phyloP scores from a whole-genome alignment of 108 stramenopile species.

The Schizochytrium sp. region DNA sequence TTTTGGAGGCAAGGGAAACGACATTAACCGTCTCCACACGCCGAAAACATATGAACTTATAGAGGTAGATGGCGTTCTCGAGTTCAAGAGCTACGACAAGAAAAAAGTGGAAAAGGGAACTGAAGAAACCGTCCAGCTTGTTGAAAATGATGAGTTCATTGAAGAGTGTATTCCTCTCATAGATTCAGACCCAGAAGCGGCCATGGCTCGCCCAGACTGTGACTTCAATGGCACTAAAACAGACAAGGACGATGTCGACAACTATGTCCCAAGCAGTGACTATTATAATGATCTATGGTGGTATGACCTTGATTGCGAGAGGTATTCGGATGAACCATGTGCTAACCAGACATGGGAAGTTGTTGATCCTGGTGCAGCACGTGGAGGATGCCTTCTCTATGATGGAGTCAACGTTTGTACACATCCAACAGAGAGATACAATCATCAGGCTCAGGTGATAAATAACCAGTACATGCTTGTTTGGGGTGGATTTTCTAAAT shows the following conservation, averaged over 20 bases:
- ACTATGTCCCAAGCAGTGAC: constrained; percentile 72
- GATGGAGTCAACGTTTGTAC: constrained; percentile 77
- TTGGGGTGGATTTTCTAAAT: constrained; percentile 83
- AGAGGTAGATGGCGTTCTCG: constrained; percentile 75
- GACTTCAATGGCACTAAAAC: constrained; percentile 68
- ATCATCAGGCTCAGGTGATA: constrained; percentile 82
- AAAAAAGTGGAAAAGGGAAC: constrained; percentile 70
- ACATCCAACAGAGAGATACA: constrained; percentile 80
- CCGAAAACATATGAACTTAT: constrained; percentile 76
- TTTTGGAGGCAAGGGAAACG: constrained; percentile 81
- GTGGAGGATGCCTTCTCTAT: constrained; percentile 79
- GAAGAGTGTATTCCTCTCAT: constrained; percentile 68
- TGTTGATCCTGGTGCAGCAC: constrained; percentile 77
- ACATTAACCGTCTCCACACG: constrained; percentile 73
- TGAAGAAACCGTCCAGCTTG: constrained; percentile 56
- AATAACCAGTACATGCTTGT: constrained; percentile 81
- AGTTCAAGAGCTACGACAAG: constrained; percentile 81
- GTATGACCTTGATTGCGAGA: constrained; percentile 80
- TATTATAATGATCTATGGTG: constrained; percentile 86
- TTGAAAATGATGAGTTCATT: constrained; percentile 61
- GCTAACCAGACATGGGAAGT: constrained; percentile 77
- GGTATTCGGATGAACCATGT: constrained; percentile 78
- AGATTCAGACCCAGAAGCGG: constrained; percentile 69
- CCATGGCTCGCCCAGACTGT: constrained; percentile 70
- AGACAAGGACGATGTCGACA: constrained; percentile 43